These are phyloP conservation scores for Xylariaceae sp. DNA, from an alignment of 2,329 filamentous ascomycete species.

Conservation along the genomic window DNA sequence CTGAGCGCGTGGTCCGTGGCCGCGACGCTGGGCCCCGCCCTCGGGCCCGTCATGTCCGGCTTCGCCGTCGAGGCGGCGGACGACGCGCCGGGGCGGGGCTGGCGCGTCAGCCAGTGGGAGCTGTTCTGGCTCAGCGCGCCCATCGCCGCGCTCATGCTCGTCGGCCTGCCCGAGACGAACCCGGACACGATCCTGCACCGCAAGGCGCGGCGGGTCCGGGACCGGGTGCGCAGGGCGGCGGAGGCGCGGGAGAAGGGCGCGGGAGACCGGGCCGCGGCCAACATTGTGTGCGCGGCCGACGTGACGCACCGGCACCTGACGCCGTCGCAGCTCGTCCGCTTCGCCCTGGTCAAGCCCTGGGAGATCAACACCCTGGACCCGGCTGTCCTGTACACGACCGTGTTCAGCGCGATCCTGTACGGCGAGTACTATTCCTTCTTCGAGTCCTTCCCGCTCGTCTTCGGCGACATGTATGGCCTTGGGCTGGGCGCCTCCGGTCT, in stretches of 20 bases:
- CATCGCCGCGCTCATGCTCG: constrained; percentile 9
- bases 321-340: constrained; percentile 10
- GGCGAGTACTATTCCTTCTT: constrained; percentile 43
- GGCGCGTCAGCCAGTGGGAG: constrained; percentile 14
- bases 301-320: constrained; percentile 18
- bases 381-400: constrained; percentile 27
- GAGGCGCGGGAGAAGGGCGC: not conserved
- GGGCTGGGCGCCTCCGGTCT: constrained; percentile 36
- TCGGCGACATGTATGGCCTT: constrained; percentile 39
- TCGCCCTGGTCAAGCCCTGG: constrained; percentile 23
- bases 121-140: constrained; percentile 13
- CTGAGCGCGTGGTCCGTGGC: constrained; percentile 12
- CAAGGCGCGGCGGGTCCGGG: constrained; percentile 10
- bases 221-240: not conserved
- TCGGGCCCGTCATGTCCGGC: constrained; percentile 13
- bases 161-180: constrained; percentile 27
- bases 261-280: not conserved
- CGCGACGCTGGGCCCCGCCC: constrained; percentile 10
- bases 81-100: constrained; percentile 10
- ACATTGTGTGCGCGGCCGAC: constrained; percentile 15
- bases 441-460: constrained; percentile 44
- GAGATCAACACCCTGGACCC: constrained; percentile 31
- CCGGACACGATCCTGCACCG: constrained; percentile 16
- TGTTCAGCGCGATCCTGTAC: constrained; percentile 40
- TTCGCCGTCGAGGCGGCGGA: constrained; percentile 10